Evolutionary conservation across 73 alveolate genomes (phyloP).

Genomic region (Stentor roeselii): DNA sequence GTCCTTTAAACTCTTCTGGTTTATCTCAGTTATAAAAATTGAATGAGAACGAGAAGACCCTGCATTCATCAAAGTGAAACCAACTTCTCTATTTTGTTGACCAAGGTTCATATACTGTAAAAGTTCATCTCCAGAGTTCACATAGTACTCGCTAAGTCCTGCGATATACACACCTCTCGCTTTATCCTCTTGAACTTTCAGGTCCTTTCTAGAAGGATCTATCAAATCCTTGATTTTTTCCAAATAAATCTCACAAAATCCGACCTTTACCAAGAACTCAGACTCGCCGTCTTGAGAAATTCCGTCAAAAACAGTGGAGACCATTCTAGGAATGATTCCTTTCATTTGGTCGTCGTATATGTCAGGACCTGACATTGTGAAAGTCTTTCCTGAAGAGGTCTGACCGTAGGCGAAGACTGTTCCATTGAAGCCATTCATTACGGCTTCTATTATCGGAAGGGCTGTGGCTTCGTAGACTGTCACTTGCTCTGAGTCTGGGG

Average conservation of each 20-base stretch:
- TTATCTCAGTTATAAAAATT: conserved; percentile 77
- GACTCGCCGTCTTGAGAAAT: conserved; percentile 54
- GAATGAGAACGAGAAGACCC: conserved; percentile 93
- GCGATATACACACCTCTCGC: conserved; percentile 89
- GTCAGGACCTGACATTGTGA: conserved; percentile 72
- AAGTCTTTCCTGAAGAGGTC: too few species aligned
- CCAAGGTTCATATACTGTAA: conserved; percentile 89
- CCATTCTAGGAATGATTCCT: conserved; percentile 74
- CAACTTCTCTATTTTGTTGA: conserved; percentile 82
- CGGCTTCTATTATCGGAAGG: conserved; percentile 44
- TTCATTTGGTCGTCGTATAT: conserved; percentile 51
- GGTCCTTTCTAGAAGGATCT: conserved; percentile 69
- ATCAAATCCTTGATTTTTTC: conserved; percentile 58
- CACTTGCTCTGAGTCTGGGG: conserved; percentile 37
- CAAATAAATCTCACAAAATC: too few species aligned
- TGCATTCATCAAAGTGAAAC: conserved; percentile 96
- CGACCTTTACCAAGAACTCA: conserved; percentile 61
- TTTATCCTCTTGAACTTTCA: conserved; percentile 86
- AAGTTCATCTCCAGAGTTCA: conserved; percentile 84
- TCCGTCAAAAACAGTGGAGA: conserved; percentile 47
- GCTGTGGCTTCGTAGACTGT: conserved; percentile 43
- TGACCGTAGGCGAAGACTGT: too few species aligned
- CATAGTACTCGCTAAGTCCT: conserved; percentile 92
- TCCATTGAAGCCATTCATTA: too few species aligned
- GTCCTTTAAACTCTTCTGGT: conserved; percentile 75